Percentiles rank a stretch among this genome's conserved stretches.
Evolutionary conservation across 2,329 filamentous ascomycete genomes (phyloP).

Genomic region (Neonectria punicea): DNA sequence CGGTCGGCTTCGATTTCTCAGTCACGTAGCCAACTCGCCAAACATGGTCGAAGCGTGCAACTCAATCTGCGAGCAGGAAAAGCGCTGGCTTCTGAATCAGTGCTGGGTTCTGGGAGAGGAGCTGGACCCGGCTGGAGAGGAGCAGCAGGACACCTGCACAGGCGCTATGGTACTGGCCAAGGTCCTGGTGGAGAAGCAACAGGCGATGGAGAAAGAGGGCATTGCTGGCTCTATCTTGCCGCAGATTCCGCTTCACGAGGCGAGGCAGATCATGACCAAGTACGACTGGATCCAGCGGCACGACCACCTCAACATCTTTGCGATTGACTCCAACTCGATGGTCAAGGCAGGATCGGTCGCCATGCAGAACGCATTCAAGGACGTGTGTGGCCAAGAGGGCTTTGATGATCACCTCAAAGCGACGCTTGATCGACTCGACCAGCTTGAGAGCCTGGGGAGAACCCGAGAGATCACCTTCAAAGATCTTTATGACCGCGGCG

Average conservation of each 20-base stretch:
- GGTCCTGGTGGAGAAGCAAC: conserved; percentile 58
- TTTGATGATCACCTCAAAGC: conserved; percentile 64
- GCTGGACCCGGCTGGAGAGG: conserved; percentile 75
- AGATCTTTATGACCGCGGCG: conserved; percentile 40
- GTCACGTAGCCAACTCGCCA: conserved; percentile 61
- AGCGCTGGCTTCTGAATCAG: conserved; percentile 74
- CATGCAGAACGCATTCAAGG: conserved; percentile 68
- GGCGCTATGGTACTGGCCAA: conserved; percentile 69
- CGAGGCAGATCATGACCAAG: conserved; percentile 65
- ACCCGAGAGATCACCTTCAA: conserved; percentile 68
- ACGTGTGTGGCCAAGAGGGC: conserved; percentile 60
- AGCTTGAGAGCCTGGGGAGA: conserved; percentile 63
- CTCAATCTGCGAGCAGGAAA: conserved; percentile 68
- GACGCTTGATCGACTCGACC: conserved; percentile 63
- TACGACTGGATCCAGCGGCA: conserved; percentile 67
- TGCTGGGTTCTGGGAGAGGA: conserved; percentile 73
- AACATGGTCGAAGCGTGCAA: conserved; percentile 64
- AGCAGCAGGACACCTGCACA: conserved; percentile 67
- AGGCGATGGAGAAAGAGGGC: conserved; percentile 40
- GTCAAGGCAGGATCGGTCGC: conserved; percentile 67
- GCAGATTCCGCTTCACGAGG: conserved; percentile 60
- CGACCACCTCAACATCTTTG: conserved; percentile 68
- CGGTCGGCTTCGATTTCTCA: conserved; percentile 63
- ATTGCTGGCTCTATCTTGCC: conserved; percentile 50
- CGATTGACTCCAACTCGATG: conserved; percentile 65